Evolutionary conservation across 2,329 filamentous ascomycete genomes (phyloP).

Genomic region (Calonectria hawksworthii): DNA sequence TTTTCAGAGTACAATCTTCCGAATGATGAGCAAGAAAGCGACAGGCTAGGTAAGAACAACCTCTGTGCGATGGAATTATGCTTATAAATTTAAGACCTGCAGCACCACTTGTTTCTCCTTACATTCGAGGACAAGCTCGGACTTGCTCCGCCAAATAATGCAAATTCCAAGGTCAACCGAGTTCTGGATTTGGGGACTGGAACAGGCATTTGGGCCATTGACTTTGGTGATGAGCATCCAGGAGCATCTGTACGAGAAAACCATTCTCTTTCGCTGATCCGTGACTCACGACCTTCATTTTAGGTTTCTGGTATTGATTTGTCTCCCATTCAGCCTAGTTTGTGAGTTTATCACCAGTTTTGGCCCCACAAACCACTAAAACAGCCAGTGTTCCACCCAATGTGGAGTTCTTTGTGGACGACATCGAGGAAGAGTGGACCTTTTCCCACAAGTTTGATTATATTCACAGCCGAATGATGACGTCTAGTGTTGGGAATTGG

Average conservation of each 20-base stretch:
- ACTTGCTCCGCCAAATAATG: slow-evolving; percentile 9
- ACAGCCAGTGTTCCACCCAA: slow-evolving; percentile 13
- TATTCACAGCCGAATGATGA: slow-evolving; percentile 22
- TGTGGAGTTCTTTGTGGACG: slow-evolving; percentile 19
- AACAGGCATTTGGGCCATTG: slow-evolving; percentile 21
- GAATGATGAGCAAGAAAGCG: slow-evolving; percentile 16
- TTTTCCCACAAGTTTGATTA: slow-evolving; percentile 12
- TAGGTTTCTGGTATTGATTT: slow-evolving; percentile 20
- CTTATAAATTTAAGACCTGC: slow-evolving; percentile 9
- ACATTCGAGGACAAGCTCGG: slow-evolving; percentile 20
- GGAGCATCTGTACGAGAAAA: background rate
- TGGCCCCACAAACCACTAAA: background rate
- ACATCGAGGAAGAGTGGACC: slow-evolving; percentile 22
- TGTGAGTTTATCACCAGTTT: background rate
- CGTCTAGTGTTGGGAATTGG: slow-evolving; percentile 4
- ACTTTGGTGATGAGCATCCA: slow-evolving; percentile 22
- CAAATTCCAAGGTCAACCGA: background rate
- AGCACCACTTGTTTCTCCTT: slow-evolving; percentile 16
- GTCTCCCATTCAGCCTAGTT: slow-evolving; percentile 18
- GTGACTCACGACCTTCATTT: background rate
- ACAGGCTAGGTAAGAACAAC: slow-evolving; percentile 6
- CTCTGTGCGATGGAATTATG: background rate
- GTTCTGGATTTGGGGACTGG: slow-evolving; percentile 17
- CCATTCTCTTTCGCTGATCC: background rate
- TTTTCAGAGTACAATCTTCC: slow-evolving; percentile 7